phyloP scores from a whole-genome alignment of 2,329 filamentous ascomycete genomes.

The Colletotrichum cuscutae region DNA sequence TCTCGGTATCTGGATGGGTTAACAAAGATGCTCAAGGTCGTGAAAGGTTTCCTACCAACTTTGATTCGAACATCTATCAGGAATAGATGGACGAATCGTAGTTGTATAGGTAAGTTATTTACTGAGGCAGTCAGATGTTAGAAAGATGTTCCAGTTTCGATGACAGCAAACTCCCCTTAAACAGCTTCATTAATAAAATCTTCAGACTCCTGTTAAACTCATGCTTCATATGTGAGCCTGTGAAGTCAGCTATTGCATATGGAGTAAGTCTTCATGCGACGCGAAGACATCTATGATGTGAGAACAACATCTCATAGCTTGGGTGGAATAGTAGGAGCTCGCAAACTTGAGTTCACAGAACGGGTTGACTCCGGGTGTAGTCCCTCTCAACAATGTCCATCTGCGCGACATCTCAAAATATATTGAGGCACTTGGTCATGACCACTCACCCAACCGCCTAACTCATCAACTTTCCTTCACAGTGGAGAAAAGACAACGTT shows the following conservation, averaged over 20 bases:
- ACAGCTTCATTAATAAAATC: too few species aligned
- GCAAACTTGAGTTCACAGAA: background rate
- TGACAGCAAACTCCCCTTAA: too few species aligned
- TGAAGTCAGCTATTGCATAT: too few species aligned
- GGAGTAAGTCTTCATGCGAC: too few species aligned
- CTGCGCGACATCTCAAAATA: background rate
- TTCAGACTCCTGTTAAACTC: too few species aligned
- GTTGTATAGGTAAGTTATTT: too few species aligned
- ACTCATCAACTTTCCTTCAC: background rate
- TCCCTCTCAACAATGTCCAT: background rate
- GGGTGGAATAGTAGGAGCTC: too few species aligned
- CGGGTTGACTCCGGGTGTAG: background rate
- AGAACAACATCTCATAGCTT: too few species aligned
- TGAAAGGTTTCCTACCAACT: slow-evolving; percentile 47
- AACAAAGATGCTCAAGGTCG: slow-evolving; percentile 62
- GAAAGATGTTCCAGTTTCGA: too few species aligned
- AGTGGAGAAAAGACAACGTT: background rate
- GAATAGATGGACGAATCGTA: background rate
- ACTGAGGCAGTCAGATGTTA: too few species aligned
- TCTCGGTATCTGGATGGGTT: slow-evolving; percentile 69
- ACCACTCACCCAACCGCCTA: background rate
- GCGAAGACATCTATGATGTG: too few species aligned
- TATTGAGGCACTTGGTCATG: background rate
- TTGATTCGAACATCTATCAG: slow-evolving; percentile 39
- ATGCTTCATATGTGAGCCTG: too few species aligned